Evolutionary conservation across 78 protist species (phyloP), one percentile per base, ranked within the genome.

Genomic region (slime mould (Dictyostelium discoideum)): DNA sequence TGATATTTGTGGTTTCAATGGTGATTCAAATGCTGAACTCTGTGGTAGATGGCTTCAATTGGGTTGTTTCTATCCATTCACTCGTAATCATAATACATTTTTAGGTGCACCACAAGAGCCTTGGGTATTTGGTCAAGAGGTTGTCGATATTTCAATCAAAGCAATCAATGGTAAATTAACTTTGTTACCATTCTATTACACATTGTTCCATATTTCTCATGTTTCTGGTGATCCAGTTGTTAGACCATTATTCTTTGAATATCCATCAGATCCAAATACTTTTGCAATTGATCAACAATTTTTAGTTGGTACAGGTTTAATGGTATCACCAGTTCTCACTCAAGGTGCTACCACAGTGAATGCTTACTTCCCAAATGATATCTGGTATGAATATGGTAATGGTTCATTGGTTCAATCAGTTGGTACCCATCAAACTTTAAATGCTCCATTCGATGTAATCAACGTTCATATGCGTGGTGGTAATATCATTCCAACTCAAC

Each of bases 1-100:
- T 2, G 99, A 98, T 82, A 97, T 98, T 13, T 97, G 99, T 72
- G 99, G 99, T 69, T 98, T 98, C 83, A 82, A 78, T 81, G 96
- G 94, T 3, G 67, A 69, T 13, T 80, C 98, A 40, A 97, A 85
- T 8, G 96, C 83, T 18, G 98, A 96, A 81, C 85, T 98, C 16
- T 98, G 98, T 65, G 85, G 92, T 20, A 93, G 99, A 5, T 98
- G 99, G 99, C 86, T 95, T 69, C 95, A 94, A 69, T 18, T 98
- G 11, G 99, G 99, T 20, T 73, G 92, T 24, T 94, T 98, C 92
- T 95, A 97, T 65, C 98, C 99, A 69, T 98, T 98, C 97, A 63
- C 93, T 10, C 84, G 97, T 32, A 93, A 94, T 84, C 98, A 96
- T 87, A 96, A 94, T 92, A 40, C 63, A 18, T 44, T 18, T 4